Evolutionary conservation across 225 moss, liverwort and hornwort species (phyloP).

Genomic region (Marchantia paleacea): DNA sequence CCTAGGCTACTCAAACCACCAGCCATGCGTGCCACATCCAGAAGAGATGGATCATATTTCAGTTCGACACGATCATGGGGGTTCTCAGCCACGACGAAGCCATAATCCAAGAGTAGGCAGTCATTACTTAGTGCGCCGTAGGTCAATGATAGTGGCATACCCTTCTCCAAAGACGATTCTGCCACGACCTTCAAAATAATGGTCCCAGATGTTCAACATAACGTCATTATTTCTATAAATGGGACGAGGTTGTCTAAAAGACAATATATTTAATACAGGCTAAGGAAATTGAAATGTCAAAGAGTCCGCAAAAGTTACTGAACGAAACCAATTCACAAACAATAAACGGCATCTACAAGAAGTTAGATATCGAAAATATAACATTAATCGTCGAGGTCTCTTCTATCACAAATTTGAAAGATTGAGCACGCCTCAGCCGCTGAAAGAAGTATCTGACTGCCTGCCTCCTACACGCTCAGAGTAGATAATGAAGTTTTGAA

Average conservation of each 20-base stretch:
- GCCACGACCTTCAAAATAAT: slow-evolving; percentile 48
- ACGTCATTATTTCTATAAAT: not conserved
- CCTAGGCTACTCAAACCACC: slow-evolving; percentile 36
- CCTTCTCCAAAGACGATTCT: slow-evolving; percentile 51
- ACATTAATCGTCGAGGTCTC: too few species aligned
- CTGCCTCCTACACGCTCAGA: not conserved
- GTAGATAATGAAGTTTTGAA: not conserved
- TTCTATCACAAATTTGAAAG: not conserved
- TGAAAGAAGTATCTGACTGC: not conserved
- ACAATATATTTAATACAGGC: not conserved
- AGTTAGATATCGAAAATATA: too few species aligned
- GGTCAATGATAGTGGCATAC: slow-evolving; percentile 47
- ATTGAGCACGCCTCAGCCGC: not conserved
- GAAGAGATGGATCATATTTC: slow-evolving; percentile 45
- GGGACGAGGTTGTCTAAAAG: not conserved
- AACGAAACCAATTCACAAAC: too few species aligned
- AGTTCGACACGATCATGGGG: slow-evolving; percentile 59
- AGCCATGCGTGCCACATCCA: slow-evolving; percentile 53
- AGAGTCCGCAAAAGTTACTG: too few species aligned
- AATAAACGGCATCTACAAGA: too few species aligned
- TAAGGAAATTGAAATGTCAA: not conserved
- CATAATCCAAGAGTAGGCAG: slow-evolving; percentile 62
- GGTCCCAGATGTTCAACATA: not conserved
- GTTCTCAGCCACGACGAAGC: slow-evolving; percentile 58
- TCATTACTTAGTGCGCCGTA: slow-evolving; percentile 72